A percentile compares a stretch with the other conserved stretches of the same genome.
These are phyloP conservation scores for Mixia osmundae DNA, from an alignment of 1,284 basidiomycete species.

Conservation along the genomic window DNA sequence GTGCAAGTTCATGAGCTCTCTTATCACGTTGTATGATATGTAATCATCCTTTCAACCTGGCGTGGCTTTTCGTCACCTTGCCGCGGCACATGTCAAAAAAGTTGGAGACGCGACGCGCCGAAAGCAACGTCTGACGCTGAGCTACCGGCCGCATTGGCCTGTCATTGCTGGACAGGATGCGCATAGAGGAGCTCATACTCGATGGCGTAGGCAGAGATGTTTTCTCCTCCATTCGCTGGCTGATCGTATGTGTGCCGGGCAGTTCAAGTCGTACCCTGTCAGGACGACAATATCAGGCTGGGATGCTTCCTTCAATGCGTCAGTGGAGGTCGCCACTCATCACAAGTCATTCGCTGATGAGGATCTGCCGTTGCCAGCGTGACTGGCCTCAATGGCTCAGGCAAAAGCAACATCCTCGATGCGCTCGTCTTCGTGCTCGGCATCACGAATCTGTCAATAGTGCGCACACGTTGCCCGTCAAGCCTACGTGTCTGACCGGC, in stretches of 20 bases:
- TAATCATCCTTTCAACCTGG: no score
- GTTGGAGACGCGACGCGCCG: no score
- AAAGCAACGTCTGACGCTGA: no score
- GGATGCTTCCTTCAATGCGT: conserved; percentile 27
- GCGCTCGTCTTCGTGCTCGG: conserved; percentile 95
- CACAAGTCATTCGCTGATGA: background rate
- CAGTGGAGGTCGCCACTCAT: conserved; percentile 21
- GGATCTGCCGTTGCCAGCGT: background rate
- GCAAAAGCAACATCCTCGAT: conserved; percentile 93
- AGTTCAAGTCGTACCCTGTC: no score
- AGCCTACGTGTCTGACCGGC: no score
- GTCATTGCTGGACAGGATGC: no score
- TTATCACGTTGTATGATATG: no score
- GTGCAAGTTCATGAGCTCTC: no score
- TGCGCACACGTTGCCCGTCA: conserved; percentile 23
- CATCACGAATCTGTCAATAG: conserved; percentile 74
- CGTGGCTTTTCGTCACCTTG: no score
- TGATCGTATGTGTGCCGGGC: no score
- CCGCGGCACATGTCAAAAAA: no score
- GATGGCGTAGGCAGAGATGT: conserved; percentile 18
- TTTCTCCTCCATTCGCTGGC: background rate
- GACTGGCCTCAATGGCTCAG: conserved; percentile 25
- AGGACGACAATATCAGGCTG: conserved; percentile 25
- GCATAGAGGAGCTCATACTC: conserved; percentile 23
- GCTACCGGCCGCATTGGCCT: no score